Conservation (phyloP, 164 flowering plant genomes). For the Litsea cubeba region DNA sequence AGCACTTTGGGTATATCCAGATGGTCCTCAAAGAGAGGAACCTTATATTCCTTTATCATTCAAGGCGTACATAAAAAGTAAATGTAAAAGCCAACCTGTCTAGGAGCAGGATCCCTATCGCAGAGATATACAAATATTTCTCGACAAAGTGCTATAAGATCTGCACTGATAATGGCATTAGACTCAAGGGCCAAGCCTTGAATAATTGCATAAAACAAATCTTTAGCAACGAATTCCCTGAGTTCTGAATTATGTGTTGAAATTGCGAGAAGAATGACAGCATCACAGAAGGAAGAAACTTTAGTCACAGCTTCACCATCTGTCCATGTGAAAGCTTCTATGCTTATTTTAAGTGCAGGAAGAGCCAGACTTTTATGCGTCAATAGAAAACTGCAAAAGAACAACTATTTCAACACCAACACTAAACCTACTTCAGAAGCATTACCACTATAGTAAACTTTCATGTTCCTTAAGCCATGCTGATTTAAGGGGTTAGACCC, state of each 20-base stretch:
- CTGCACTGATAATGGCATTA: slow-evolving; percentile 71
- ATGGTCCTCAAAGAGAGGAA: neutral
- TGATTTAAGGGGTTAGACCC: no score
- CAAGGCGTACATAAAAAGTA: neutral
- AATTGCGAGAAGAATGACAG: slow-evolving; percentile 56
- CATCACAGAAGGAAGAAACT: slow-evolving; percentile 64
- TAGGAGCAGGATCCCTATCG: slow-evolving; percentile 74
- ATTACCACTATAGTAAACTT: neutral
- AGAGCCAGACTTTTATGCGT: slow-evolving; percentile 52
- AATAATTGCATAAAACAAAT: slow-evolving; percentile 73
- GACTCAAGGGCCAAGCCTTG: slow-evolving; percentile 81
- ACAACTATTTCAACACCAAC: slow-evolving; percentile 8
- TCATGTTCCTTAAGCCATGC: neutral
- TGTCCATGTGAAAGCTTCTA: slow-evolving; percentile 75
- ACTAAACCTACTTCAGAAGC: slow-evolving; percentile 1
- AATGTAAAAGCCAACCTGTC: slow-evolving; percentile 49
- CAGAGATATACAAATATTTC: slow-evolving; percentile 76
- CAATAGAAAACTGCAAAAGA: slow-evolving; percentile 65
- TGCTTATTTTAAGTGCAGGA: slow-evolving; percentile 65
- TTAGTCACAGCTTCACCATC: slow-evolving; percentile 80
- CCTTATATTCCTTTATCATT: neutral
- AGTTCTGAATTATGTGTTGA: slow-evolving; percentile 63
- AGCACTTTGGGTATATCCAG: neutral
- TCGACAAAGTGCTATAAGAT: slow-evolving; percentile 79
- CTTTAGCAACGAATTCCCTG: slow-evolving; percentile 67